A percentile compares a stretch with the other conserved stretches of the same genome.
phyloP scores from a whole-genome alignment of 1,139 yeast species.

The Candida dubliniensis region DNA sequence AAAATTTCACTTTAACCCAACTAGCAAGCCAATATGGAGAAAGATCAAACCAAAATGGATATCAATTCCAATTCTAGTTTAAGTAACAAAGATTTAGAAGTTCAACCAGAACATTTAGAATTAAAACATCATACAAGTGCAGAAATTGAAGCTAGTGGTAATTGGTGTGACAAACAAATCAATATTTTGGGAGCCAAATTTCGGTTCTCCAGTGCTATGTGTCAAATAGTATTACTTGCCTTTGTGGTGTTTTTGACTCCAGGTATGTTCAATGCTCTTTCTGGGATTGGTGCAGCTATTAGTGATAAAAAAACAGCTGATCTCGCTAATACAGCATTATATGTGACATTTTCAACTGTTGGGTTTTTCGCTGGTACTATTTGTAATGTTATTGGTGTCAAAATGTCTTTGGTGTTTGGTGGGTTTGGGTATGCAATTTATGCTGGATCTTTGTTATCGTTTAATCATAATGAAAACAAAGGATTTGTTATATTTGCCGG shows the following conservation, averaged over 20 bases:
- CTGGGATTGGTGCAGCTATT: slow-evolving; percentile 55
- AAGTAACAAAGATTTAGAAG: slow-evolving; percentile 13
- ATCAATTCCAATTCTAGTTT: slow-evolving; percentile 4
- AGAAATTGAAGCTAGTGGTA: slow-evolving; percentile 32
- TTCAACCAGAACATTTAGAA: slow-evolving; percentile 22
- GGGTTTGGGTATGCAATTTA: slow-evolving; percentile 59
- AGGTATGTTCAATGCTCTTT: slow-evolving; percentile 58
- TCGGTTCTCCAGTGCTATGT: slow-evolving; percentile 42
- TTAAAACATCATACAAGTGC: slow-evolving; percentile 27
- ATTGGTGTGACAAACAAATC: slow-evolving; percentile 42
- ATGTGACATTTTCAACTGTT: slow-evolving; percentile 55
- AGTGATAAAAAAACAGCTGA: slow-evolving; percentile 43
- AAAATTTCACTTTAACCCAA: not conserved
- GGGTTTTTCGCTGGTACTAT: slow-evolving; percentile 65
- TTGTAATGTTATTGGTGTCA: slow-evolving; percentile 53
- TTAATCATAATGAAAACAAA: slow-evolving; percentile 45
- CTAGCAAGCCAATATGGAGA: not conserved
- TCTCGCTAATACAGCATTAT: slow-evolving; percentile 55
- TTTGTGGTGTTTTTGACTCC: slow-evolving; percentile 56
- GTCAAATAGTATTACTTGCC: slow-evolving; percentile 47
- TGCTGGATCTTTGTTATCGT: slow-evolving; percentile 52
- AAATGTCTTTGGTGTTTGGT: slow-evolving; percentile 50
- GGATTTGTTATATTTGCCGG: slow-evolving; percentile 62
- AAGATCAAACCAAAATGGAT: not conserved
- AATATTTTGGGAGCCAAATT: slow-evolving; percentile 9